phyloP scores from a whole-genome alignment of 202 grass and related monocot genomes.

The Brachypodium distachyon region DNA sequence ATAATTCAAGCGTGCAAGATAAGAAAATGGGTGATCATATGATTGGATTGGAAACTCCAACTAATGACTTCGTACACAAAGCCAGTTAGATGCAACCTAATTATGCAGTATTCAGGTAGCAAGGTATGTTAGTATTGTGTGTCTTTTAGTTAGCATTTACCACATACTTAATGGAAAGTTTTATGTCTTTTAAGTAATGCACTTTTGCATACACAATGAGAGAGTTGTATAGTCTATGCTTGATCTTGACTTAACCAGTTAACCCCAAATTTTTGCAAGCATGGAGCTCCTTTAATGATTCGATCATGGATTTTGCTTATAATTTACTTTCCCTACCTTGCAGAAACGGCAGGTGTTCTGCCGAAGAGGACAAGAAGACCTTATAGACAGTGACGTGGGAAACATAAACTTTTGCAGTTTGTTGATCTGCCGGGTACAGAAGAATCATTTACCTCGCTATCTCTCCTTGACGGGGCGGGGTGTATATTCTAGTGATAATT shows the following conservation, averaged over 20 bases:
- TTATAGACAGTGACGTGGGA: not conserved
- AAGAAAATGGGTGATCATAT: slow-evolving; percentile 15
- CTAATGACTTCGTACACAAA: slow-evolving; percentile 28
- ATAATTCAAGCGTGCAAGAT: slow-evolving; percentile 24
- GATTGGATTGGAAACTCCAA: slow-evolving; percentile 27
- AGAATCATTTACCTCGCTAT: too few relatives aligned
- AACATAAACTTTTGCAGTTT: too few relatives aligned
- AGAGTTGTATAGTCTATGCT: too few relatives aligned
- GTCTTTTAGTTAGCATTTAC: not conserved
- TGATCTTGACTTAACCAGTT: too few relatives aligned
- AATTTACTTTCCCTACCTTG: not conserved
- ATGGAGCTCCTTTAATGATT: not conserved
- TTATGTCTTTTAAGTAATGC: too few relatives aligned
- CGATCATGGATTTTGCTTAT: not conserved
- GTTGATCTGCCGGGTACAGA: too few relatives aligned
- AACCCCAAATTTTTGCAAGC: not conserved
- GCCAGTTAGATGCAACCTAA: slow-evolving; percentile 27
- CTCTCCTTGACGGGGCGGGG: too few relatives aligned
- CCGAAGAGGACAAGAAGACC: not conserved
- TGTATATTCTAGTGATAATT: too few relatives aligned
- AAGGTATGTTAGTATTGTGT: not conserved
- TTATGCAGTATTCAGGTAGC: slow-evolving; percentile 5
- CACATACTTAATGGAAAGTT: too few relatives aligned
- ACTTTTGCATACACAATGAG: too few relatives aligned
- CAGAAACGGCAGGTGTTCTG: not conserved